A percentile compares a stretch with the other conserved stretches of the same genome.
Evolutionary conservation across 768 basidiomycete genomes (phyloP).

Genomic region (Tylopilus sp.): DNA sequence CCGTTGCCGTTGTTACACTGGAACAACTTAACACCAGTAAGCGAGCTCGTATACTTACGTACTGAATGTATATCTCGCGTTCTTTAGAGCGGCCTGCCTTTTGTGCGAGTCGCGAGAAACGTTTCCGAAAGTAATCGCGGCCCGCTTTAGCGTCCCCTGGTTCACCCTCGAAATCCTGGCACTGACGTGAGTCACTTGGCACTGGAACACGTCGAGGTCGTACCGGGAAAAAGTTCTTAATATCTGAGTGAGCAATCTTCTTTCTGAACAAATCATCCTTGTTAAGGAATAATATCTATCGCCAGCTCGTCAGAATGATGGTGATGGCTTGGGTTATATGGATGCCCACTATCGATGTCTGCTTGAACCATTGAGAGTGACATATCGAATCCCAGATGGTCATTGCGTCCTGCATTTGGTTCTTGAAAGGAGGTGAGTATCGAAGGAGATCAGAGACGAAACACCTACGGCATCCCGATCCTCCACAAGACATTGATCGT

Average conservation of each 20-base stretch:
- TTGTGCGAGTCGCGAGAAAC: constrained; percentile 78
- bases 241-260: constrained; percentile 79
- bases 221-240: constrained; percentile 87
- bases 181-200: not conserved
- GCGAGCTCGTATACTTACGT: constrained; percentile 33
- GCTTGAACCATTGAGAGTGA: constrained; percentile 96
- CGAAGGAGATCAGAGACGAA: not conserved
- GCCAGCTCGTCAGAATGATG: not conserved
- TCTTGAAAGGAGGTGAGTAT: constrained; percentile 41
- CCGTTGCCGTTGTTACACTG: constrained; percentile 87
- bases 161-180: constrained; percentile 82
- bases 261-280: constrained; percentile 91
- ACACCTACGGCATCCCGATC: constrained; percentile 81
- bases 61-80: constrained; percentile 94
- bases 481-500: constrained; percentile 92
- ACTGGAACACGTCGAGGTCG: constrained; percentile 15
- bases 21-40: constrained; percentile 5
- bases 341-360: constrained; percentile 78
- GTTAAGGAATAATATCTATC: constrained; percentile 89
- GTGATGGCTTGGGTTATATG: not conserved
- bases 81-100: constrained; percentile 83
- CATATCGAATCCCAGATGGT: constrained; percentile 99
- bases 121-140: constrained; percentile 85
- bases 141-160: constrained; percentile 69
- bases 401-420: constrained; percentile 99